phyloP scores from a whole-genome alignment of 352 stramenopile genomes.

The Globisporangium irregulare region DNA sequence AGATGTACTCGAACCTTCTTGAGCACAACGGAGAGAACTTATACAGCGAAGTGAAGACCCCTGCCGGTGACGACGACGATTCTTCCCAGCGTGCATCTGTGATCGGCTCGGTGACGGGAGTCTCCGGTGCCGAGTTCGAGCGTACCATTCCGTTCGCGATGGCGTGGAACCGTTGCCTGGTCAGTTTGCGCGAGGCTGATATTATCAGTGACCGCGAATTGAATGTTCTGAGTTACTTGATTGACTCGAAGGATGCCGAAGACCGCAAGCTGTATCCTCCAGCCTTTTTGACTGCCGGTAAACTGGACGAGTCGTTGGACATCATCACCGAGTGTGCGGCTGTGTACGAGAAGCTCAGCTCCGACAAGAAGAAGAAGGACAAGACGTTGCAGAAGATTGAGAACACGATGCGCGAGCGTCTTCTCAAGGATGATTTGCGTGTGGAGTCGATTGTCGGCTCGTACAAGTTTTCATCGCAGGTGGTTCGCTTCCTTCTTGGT shows the following conservation, averaged over 20 bases:
- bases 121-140: slow-evolving; percentile 81
- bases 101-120: slow-evolving; percentile 67
- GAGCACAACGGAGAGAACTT: slow-evolving; percentile 49
- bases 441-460: slow-evolving; percentile 79
- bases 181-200: slow-evolving; percentile 75
- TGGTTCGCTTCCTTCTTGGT: slow-evolving; percentile 71
- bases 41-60: slow-evolving; percentile 66
- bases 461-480: slow-evolving; percentile 88
- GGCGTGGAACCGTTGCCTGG: slow-evolving; percentile 82
- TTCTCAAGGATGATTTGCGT: slow-evolving; percentile 83
- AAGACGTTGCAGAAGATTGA: slow-evolving; percentile 87
- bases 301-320: slow-evolving; percentile 85
- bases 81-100: slow-evolving; percentile 50
- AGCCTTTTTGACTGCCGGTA: slow-evolving; percentile 83
- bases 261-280: slow-evolving; percentile 79
- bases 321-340: slow-evolving; percentile 79
- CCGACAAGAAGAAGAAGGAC: slow-evolving; percentile 88
- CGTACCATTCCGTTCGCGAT: slow-evolving; percentile 85
- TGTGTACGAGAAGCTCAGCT: slow-evolving; percentile 80
- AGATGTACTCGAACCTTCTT: slow-evolving; percentile 78
- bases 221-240: slow-evolving; percentile 85
- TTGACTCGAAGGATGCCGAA: slow-evolving; percentile 75
- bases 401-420: slow-evolving; percentile 77
- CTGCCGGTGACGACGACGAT: slow-evolving; percentile 65
- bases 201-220: slow-evolving; percentile 83